Base-by-base conservation (phyloP, 495 filamentous ascomycete genomes). In the Aspergillus olivimuriae region DNA sequence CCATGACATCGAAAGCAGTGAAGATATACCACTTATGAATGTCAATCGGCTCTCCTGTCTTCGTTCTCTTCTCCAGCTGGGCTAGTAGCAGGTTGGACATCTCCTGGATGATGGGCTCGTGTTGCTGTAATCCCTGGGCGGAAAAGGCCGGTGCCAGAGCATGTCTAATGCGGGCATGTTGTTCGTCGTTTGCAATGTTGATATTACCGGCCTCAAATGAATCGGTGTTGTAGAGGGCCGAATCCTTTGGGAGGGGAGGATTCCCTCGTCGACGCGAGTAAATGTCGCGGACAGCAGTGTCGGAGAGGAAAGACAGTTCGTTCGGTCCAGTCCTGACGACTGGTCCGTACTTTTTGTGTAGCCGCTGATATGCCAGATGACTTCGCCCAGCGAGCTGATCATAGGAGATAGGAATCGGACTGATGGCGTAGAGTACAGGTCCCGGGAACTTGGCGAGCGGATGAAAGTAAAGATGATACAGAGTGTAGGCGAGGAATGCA, bases 231-330 rank as follows among this genome's bases (percentile, higher is more conserved):
- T 7, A 30, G 12, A 30, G 12, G 7, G 26, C 12, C 26, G 6
- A 6, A 12, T 30, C 26, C 7, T 12, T 6, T 7, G 26, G 7
- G 7, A 30, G 26, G 51, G 28, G 51, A 48, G 6, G 61, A 50
- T 15, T 50, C 33, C 57, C 51, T 15, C 62, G 58, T 12, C 61
- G 63, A 41, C 76, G 73, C 11, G 70, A 72, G 57, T 79, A 78
- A 31, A 82, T 78, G 21, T 81, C 77, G 30, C 67, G 70, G 76
- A 76, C 82, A 2, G 77, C 78, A 39, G 67, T 50, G 0, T 74
- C 56, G 14, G 63, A 55, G 18, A 52, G 67, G 54, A 71, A 83
- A 0, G 62, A 63, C 11, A 83, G 61, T 37, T 77, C 65, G 51
- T 76, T 66, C 0, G 78, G 77, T 0, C 69, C 66, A 24, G 78